Percentiles rank a stretch among this genome's conserved stretches.
These are phyloP conservation scores for Euclidium syriacum DNA, from an alignment of 345 rosid species.

Conservation along the genomic window DNA sequence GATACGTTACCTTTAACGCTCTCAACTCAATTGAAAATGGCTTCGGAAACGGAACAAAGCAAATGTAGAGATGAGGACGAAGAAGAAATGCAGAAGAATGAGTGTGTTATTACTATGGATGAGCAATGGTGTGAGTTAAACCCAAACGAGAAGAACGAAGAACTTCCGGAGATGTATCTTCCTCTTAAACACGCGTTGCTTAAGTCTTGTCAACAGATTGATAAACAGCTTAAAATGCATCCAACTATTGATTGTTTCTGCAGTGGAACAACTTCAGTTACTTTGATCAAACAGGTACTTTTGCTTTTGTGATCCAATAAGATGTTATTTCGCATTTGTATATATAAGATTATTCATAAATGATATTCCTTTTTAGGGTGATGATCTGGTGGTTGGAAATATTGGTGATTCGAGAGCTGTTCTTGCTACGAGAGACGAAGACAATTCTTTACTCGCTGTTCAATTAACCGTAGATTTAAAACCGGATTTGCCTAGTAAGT, in stretches of 20 bases:
- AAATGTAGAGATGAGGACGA: slow-evolving; percentile 36
- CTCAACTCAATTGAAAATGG: slow-evolving; percentile 52
- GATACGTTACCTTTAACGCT: slow-evolving; percentile 73
- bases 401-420: slow-evolving; percentile 96
- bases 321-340: neutral
- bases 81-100: slow-evolving; percentile 30
- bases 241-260: slow-evolving; percentile 93
- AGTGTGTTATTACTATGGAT: slow-evolving; percentile 44
- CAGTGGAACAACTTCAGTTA: slow-evolving; percentile 94
- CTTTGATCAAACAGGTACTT: slow-evolving; percentile 82
- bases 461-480: slow-evolving; percentile 92
- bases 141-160: slow-evolving; percentile 41
- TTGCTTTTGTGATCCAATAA: neutral
- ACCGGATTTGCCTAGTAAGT: slow-evolving; percentile 87
- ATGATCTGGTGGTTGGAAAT: slow-evolving; percentile 72
- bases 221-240: slow-evolving; percentile 79
- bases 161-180: slow-evolving; percentile 51
- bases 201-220: slow-evolving; percentile 75
- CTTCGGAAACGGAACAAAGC: slow-evolving; percentile 29
- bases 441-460: slow-evolving; percentile 58
- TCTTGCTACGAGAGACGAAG: slow-evolving; percentile 64
- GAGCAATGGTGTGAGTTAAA: slow-evolving; percentile 56
- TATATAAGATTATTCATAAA: neutral
- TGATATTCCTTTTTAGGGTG: slow-evolving; percentile 56
- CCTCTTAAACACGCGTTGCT: slow-evolving; percentile 66